These are phyloP conservation scores for Stellera chamaejasme DNA, from an alignment of 345 rosid species.

Conservation along the genomic window DNA sequence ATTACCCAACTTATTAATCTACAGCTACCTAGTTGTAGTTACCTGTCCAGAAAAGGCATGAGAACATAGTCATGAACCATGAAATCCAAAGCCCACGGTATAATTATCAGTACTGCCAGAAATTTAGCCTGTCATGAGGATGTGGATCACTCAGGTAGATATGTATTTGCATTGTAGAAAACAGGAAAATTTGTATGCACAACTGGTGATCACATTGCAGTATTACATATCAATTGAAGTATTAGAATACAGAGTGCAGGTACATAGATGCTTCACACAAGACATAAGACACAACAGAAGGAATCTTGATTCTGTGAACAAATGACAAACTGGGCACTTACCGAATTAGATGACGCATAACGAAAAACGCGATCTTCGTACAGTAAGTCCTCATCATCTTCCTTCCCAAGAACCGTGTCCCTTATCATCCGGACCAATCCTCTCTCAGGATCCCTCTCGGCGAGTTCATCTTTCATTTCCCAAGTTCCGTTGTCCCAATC, in stretches of 20 bases:
- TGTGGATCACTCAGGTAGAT: constrained; percentile 14
- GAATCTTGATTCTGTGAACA: too few relatives aligned
- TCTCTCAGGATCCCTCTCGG: constrained; percentile 37
- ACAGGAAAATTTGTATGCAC: too few relatives aligned
- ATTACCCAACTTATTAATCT: too few relatives aligned
- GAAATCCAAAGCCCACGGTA: constrained; percentile 87
- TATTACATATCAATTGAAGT: too few relatives aligned
- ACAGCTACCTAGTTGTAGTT: too few relatives aligned
- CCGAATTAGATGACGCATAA: constrained; percentile 77
- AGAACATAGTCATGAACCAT: constrained; percentile 87
- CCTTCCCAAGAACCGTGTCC: constrained; percentile 68
- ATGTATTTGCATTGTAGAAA: not conserved
- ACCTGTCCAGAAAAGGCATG: constrained; percentile 96
- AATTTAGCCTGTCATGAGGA: constrained; percentile 67
- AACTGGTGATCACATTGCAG: too few relatives aligned
- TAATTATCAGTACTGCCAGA: constrained; percentile 60
- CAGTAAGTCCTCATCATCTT: constrained; percentile 62
- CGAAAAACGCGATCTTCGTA: constrained; percentile 88
- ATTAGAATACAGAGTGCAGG: too few relatives aligned
- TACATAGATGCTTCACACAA: too few relatives aligned
- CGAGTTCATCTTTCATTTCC: constrained; percentile 21
- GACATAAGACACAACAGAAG: too few relatives aligned
- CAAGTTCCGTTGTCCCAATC: constrained; percentile 32
- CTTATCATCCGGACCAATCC: constrained; percentile 61
- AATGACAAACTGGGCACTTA: constrained; percentile 18